Evolutionary conservation across 2,329 filamentous ascomycete genomes (phyloP).

Genomic region (Pseudogymnoascus sp.): DNA sequence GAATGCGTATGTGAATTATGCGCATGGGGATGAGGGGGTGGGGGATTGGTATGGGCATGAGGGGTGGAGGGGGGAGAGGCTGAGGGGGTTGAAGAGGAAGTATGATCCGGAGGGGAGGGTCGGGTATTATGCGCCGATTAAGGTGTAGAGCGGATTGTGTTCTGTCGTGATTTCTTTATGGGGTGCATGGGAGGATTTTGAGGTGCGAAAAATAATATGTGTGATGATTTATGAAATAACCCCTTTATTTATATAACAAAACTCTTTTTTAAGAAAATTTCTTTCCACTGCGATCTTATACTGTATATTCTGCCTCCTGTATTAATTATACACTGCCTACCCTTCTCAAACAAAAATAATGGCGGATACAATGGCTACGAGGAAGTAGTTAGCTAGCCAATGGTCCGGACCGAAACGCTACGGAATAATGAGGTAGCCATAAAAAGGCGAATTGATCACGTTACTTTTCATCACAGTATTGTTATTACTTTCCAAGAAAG

Average conservation of each 20-base stretch:
- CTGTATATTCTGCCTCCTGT: no score
- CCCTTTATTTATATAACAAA: neutral
- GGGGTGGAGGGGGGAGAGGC: slow-evolving; percentile 12
- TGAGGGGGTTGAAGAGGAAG: slow-evolving; percentile 5
- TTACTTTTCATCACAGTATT: neutral
- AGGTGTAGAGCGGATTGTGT: neutral
- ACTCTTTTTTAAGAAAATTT: no score
- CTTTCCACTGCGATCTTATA: no score
- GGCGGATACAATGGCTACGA: neutral
- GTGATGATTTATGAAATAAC: neutral
- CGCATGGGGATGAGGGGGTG: slow-evolving; percentile 13
- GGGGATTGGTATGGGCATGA: slow-evolving; percentile 15
- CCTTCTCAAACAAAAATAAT: no score
- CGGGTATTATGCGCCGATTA: slow-evolving; percentile 10
- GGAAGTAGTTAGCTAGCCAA: neutral
- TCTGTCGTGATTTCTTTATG: neutral
- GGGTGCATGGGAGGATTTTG: neutral
- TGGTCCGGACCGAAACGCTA: neutral
- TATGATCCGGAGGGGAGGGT: slow-evolving; percentile 8
- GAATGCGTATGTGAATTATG: slow-evolving; percentile 21
- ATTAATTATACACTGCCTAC: no score
- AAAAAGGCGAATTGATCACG: neutral
- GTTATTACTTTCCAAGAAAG: neutral
- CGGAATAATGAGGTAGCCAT: neutral
- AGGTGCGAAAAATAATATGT: neutral